Evolutionary conservation across 208 protist species (phyloP).

Genomic region (Trypanosoma scelopori): DNA sequence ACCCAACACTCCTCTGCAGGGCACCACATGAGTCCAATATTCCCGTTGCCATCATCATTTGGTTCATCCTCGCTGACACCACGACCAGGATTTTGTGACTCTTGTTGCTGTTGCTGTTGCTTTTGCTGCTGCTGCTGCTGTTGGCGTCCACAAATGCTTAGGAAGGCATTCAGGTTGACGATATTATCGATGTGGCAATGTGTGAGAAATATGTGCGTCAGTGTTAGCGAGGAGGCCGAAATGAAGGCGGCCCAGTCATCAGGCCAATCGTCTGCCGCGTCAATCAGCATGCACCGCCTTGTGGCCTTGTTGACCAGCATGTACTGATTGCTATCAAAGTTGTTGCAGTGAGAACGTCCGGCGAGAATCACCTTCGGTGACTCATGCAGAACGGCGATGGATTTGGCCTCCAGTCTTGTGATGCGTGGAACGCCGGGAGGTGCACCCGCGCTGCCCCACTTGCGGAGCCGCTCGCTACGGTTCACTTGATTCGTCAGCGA

Average conservation of each 20-base stretch:
- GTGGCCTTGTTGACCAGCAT: slow-evolving; percentile 71
- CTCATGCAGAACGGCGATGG: slow-evolving; percentile 84
- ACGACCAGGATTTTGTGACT: slow-evolving; percentile 7
- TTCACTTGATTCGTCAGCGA: slow-evolving; percentile 82
- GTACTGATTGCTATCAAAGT: slow-evolving; percentile 86
- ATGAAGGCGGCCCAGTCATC: slow-evolving; percentile 90
- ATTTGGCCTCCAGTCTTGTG: slow-evolving; percentile 53
- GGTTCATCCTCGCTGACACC: not conserved
- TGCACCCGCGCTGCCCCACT: slow-evolving; percentile 55
- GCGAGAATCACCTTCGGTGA: slow-evolving; percentile 75
- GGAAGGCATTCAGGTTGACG: slow-evolving; percentile 77
- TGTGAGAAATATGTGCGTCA: slow-evolving; percentile 84
- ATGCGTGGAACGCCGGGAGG: slow-evolving; percentile 68
- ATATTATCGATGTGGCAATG: slow-evolving; percentile 90
- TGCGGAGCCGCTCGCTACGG: slow-evolving; percentile 63
- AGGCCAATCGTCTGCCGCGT: slow-evolving; percentile 88
- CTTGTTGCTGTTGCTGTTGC: slow-evolving; percentile 27
- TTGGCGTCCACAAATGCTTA: slow-evolving; percentile 54
- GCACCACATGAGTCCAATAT: slow-evolving; percentile 77
- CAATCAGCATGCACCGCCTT: slow-evolving; percentile 78
- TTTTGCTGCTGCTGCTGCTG: slow-evolving; percentile 3
- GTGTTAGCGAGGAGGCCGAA: slow-evolving; percentile 47
- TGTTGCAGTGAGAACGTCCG: slow-evolving; percentile 78
- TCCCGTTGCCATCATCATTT: slow-evolving; percentile 11
- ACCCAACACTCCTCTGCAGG: slow-evolving; percentile 80